Conservation (phyloP, 2,329 filamentous ascomycete genomes). For the Fusarium zealandicum region DNA sequence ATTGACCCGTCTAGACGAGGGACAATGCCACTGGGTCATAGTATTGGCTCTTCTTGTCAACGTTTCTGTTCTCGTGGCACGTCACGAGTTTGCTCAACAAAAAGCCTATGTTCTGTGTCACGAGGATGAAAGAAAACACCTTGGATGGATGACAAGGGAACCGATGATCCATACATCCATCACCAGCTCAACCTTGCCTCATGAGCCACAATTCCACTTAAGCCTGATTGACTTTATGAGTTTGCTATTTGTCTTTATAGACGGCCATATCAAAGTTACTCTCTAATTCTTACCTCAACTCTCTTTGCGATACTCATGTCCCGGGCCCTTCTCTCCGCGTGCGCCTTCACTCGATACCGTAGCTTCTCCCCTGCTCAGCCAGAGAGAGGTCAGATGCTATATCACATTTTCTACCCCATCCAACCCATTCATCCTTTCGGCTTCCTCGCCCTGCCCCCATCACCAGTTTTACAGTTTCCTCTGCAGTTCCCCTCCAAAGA, state of each 20-base stretch:
- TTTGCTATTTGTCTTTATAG: too few species aligned
- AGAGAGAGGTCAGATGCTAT: constrained; percentile 16
- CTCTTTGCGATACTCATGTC: too few species aligned
- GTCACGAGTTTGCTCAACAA: constrained; percentile 20
- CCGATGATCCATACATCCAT: neutral
- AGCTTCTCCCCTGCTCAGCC: neutral
- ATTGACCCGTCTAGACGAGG: too few species aligned
- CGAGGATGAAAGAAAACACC: constrained; percentile 6
- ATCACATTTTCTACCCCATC: constrained; percentile 1
- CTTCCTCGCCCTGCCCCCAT: constrained; percentile 1
- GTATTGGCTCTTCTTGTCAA: neutral
- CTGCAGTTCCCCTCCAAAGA: neutral
- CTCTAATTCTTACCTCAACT: too few species aligned
- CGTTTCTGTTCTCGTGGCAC: constrained; percentile 9
- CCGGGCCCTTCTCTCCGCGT: too few species aligned
- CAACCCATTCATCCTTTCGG: constrained; percentile 16
- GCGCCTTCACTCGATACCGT: neutral
- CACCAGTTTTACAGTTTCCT: neutral
- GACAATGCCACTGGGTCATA: neutral
- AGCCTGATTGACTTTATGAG: too few species aligned
- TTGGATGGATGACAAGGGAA: too few species aligned
- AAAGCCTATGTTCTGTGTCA: constrained; percentile 14
- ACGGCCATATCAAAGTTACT: too few species aligned
- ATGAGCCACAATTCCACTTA: neutral
- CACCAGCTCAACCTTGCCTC: constrained; percentile 7